A percentile compares a stretch with the other conserved stretches of the same genome.
These are phyloP conservation scores for Maudiozyma turicensis DNA, from an alignment of 805 yeast species.

Conservation along the genomic window DNA sequence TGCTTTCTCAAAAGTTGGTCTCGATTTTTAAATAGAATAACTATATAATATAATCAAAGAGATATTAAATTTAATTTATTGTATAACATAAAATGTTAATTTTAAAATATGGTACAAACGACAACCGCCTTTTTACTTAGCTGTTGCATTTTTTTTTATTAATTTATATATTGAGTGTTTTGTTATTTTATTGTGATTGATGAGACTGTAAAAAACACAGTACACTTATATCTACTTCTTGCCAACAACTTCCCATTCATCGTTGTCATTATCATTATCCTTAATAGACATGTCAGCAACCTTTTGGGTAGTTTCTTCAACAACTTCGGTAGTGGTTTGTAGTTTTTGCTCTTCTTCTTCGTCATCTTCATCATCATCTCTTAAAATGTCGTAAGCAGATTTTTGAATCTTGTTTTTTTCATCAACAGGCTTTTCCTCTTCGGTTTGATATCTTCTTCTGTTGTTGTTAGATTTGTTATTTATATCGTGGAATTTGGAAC, in stretches of 20 bases:
- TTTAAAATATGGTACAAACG: no score
- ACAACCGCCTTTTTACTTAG: no score
- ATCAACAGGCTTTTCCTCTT: conserved; percentile 18
- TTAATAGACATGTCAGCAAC: conserved; percentile 33
- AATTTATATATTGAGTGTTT: no score
- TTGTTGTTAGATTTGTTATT: background rate
- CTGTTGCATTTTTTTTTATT: no score
- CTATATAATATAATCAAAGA: no score
- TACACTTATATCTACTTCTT: conserved; percentile 25
- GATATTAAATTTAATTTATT: no score
- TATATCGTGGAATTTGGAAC: conserved; percentile 24
- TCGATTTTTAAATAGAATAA: no score
- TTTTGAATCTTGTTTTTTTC: conserved; percentile 31
- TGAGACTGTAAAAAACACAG: no score
- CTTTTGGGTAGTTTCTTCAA: conserved; percentile 28
- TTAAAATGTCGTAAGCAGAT: conserved; percentile 42
- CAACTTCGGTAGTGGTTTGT: conserved; percentile 10
- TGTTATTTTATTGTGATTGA: no score
- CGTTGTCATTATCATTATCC: conserved; percentile 21
- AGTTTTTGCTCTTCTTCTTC: conserved; percentile 28
- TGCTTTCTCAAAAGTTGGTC: no score
- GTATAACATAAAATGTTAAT: no score
- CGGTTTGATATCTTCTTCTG: conserved; percentile 7
- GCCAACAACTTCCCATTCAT: conserved; percentile 41
- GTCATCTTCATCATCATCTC: conserved; percentile 44